phyloP scores from a whole-genome alignment of 805 yeast genomes.

The Candida argentea region DNA sequence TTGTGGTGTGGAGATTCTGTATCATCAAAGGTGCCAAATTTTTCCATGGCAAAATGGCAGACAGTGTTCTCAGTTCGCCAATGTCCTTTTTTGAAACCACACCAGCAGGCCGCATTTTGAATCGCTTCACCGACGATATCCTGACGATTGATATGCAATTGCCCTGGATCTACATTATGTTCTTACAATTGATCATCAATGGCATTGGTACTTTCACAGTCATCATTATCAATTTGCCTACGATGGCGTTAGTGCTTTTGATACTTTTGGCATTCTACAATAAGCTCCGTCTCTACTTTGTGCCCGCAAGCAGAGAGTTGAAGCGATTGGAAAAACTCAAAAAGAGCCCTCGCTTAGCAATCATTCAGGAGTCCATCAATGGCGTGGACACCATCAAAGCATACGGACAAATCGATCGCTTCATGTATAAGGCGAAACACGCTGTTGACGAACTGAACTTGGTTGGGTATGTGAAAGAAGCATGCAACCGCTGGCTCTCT shows the following conservation, averaged over 20 bases:
- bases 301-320: conserved; percentile 65
- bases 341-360: conserved; percentile 71
- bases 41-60: conserved; percentile 49
- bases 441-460: conserved; percentile 43
- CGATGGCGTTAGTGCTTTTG: conserved; percentile 37
- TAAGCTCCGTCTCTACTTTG: conserved; percentile 62
- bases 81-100: conserved; percentile 63
- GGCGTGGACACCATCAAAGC: conserved; percentile 79
- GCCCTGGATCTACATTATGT: conserved; percentile 43
- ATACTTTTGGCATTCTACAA: conserved; percentile 46
- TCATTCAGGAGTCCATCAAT: conserved; percentile 67
- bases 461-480: conserved; percentile 16
- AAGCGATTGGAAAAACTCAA: conserved; percentile 63
- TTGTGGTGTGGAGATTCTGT: conserved; percentile 41
- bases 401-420: conserved; percentile 55
- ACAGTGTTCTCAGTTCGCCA: conserved; percentile 45
- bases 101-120: conserved; percentile 56
- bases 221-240: conserved; percentile 46
- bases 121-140: conserved; percentile 57
- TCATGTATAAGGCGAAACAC: conserved; percentile 42
- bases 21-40: conserved; percentile 46
- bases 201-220: conserved; percentile 42
- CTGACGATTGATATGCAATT: conserved; percentile 44
- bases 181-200: conserved; percentile 34
- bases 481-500: conserved; percentile 58